Conservation (phyloP, 2,329 filamentous ascomycete genomes). For the Basipetospora chlamydospora region DNA sequence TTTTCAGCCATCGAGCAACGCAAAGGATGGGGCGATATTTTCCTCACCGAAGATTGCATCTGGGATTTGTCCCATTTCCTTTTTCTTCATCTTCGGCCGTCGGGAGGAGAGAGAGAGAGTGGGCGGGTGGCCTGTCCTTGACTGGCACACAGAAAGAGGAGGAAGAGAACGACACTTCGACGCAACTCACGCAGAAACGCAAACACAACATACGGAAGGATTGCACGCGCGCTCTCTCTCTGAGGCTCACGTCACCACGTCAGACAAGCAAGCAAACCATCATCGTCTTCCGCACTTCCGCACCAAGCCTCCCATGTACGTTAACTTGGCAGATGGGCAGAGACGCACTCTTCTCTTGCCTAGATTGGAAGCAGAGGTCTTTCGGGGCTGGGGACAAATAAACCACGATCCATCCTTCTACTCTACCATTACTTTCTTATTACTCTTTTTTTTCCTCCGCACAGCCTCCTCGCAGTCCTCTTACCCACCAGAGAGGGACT, state of each 20-base stretch:
- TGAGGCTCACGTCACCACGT: constrained; percentile 22
- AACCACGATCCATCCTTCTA: constrained; percentile 24
- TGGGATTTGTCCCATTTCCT: constrained; percentile 13
- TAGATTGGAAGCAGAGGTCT: constrained; percentile 4
- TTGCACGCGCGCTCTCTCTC: not conserved
- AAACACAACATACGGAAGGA: not conserved
- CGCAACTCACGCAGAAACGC: not conserved
- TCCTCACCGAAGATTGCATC: too few relatives aligned
- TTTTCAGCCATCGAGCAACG: too few relatives aligned
- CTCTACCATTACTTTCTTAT: too few relatives aligned
- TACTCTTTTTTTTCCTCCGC: too few relatives aligned
- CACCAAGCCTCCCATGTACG: constrained; percentile 49
- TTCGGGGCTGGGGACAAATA: constrained; percentile 29
- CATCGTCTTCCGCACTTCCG: constrained; percentile 60
- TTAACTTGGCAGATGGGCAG: constrained; percentile 40
- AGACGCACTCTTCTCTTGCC: constrained; percentile 7
- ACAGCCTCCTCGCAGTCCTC: too few relatives aligned
- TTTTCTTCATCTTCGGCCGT: constrained; percentile 9
- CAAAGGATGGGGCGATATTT: too few relatives aligned
- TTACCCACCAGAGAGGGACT: too few relatives aligned
- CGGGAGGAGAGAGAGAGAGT: too few relatives aligned
- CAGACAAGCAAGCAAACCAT: constrained; percentile 57
- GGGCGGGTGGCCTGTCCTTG: too few relatives aligned
- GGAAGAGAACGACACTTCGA: not conserved
- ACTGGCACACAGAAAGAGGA: too few relatives aligned